Evolutionary conservation across 345 rosid genomes (phyloP), one percentile per base, ranked within the genome.

Genomic region (Barbarea vulgaris): DNA sequence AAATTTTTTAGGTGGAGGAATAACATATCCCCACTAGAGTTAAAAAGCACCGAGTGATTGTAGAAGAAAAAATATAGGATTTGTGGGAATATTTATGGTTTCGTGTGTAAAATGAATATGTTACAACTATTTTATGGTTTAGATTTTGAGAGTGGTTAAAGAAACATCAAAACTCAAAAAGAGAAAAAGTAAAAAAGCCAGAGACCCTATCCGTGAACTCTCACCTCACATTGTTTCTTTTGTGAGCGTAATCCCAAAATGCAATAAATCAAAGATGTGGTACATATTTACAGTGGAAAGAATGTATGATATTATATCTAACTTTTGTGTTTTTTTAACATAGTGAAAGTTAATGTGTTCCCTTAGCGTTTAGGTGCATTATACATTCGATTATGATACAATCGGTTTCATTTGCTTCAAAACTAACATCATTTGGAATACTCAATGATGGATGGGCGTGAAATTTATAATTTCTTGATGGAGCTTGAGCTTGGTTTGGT

Each of bases 11-110:
- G 27, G 17, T 44, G 64, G 64, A 64, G 19, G 24, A 30, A 30
- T 30, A 42, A 54, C 63, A 54, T 17, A 31, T 64, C 11, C 56
- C 55, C 77, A 31, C 50, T 54, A 19, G 25, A 30, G 46, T 27
- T 18, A 48, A 34, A 61, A 39, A 39, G 9, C 47, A 73, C 64
- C 6, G 54, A 52, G 54, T 62, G 61, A 9, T 52, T 13, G 19
- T 3, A 21, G 9, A 58, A 58, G 34, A 46, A 13, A 31, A 21
- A 59, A 8, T 2, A 0, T 5, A 14, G 25, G 41, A 53, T 25
- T 12, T 15, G 11, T n/a, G 27, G 51, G 50, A n/a, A 17, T 57
- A 31, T 57, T 31, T 17, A 9, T 57, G 63, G 41, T 17, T 57
- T 57, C 25, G 25, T 57, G 14, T 56, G 39, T 30, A 9, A n/a